Evolutionary conservation across 495 filamentous ascomycete species (phyloP).

Genomic region (Echria macrotheca): DNA sequence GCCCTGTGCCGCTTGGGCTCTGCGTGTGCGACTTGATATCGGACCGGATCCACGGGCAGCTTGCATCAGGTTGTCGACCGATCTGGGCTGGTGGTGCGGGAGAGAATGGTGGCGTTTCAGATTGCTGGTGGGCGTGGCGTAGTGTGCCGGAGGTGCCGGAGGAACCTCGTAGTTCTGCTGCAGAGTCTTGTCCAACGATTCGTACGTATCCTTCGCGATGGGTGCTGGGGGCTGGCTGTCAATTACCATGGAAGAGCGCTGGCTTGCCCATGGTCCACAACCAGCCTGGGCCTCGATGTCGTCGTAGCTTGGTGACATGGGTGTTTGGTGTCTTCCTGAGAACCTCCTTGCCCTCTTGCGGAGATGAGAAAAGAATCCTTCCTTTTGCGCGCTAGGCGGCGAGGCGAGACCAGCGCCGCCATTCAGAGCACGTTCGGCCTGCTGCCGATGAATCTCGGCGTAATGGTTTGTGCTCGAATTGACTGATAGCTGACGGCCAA

Average conservation of each 20-base stretch:
- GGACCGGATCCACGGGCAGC: conserved; percentile 52
- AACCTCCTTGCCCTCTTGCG: conserved; percentile 89
- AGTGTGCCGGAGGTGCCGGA: conserved; percentile 49
- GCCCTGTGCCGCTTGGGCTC: conserved; percentile 70
- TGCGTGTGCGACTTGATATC: conserved; percentile 76
- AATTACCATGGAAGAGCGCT: conserved; percentile 76
- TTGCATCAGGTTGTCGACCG: conserved; percentile 56
- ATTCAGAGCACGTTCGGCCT: conserved; percentile 85
- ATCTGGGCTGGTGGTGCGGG: conserved; percentile 60
- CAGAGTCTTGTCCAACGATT: conserved; percentile 72
- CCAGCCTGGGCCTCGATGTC: conserved; percentile 90
- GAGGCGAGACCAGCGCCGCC: conserved; percentile 65
- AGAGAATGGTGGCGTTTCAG: conserved; percentile 71
- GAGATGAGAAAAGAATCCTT: conserved; percentile 96
- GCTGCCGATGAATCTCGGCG: conserved; percentile 78
- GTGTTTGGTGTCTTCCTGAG: conserved; percentile 80
- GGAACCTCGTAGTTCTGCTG: conserved; percentile 59
- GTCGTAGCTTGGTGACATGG: conserved; percentile 66
- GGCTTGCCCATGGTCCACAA: conserved; percentile 79
- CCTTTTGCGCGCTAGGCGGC: conserved; percentile 67
- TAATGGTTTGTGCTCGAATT: conserved; percentile 92
- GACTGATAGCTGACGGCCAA: conserved; percentile 90
- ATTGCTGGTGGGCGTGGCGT: conserved; percentile 45
- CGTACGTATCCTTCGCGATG: conserved; percentile 52
- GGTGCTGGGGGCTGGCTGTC: conserved; percentile 55